Conservation (phyloP, 2,329 filamentous ascomycete species). For the Sarocladium strictum region DNA sequence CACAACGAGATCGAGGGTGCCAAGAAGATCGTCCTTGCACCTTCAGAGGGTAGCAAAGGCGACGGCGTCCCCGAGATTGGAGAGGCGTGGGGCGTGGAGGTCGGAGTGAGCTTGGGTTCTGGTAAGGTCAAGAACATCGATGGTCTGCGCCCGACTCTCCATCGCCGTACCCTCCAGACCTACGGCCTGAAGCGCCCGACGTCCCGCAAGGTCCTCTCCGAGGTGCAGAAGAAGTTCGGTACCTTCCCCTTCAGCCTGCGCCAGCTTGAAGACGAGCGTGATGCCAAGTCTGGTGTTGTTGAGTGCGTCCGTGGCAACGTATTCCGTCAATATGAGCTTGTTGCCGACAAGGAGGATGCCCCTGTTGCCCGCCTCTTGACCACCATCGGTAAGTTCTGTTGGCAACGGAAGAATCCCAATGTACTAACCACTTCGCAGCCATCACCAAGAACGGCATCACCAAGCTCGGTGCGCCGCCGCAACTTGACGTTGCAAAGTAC, state of each 20-base stretch:
- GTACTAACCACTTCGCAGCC: conserved; percentile 43
- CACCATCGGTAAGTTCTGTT: conserved; percentile 73
- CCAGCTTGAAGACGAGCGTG: conserved; percentile 93
- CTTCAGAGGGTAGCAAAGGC: conserved; percentile 80
- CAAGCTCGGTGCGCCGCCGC: conserved; percentile 71
- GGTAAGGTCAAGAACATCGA: conserved; percentile 93
- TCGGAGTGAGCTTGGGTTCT: conserved; percentile 76
- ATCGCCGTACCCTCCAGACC: conserved; percentile 86
- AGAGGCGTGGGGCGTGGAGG: conserved; percentile 95
- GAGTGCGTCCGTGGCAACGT: conserved; percentile 93
- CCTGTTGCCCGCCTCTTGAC: conserved; percentile 83
- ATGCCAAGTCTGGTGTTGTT: conserved; percentile 90
- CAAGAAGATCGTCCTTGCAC: conserved; percentile 95
- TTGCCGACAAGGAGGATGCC: conserved; percentile 84
- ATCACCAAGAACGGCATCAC: conserved; percentile 97
- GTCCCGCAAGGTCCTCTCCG: conserved; percentile 85
- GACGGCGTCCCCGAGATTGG: conserved; percentile 83
- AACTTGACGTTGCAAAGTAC: conserved; percentile 72
- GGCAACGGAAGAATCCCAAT: not conserved
- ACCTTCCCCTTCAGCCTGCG: conserved; percentile 96
- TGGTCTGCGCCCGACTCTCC: conserved; percentile 74
- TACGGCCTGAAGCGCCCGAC: conserved; percentile 92
- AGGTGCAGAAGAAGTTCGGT: conserved; percentile 95
- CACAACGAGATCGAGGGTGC: conserved; percentile 94
- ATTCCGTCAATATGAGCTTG: conserved; percentile 91